Conservation (phyloP, 495 filamentous ascomycete genomes). For the Podospora australis region DNA sequence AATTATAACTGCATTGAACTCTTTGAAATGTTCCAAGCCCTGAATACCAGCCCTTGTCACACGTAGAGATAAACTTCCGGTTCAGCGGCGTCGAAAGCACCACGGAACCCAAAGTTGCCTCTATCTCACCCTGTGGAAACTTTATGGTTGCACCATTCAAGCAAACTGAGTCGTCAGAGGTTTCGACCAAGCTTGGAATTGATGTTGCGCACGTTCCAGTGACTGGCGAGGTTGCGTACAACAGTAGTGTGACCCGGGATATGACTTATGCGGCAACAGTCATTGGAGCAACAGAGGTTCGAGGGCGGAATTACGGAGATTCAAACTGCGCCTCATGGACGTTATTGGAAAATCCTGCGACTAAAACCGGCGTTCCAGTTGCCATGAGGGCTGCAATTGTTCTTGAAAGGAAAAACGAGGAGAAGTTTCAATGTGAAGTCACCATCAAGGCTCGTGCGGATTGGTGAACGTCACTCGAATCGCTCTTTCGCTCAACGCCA, state of each 20-base stretch:
- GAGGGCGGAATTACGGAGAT: neutral
- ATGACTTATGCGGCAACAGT: neutral
- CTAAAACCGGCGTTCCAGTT: neutral
- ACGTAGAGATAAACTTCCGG: neutral
- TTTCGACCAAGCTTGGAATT: neutral
- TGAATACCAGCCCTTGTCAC: no score
- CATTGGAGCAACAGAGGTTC: neutral
- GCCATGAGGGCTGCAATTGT: neutral
- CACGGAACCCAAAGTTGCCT: neutral
- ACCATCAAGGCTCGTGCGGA: neutral
- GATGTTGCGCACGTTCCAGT: neutral
- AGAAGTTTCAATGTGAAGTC: neutral
- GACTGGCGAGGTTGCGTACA: neutral
- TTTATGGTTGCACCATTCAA: neutral
- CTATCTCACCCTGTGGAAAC: neutral
- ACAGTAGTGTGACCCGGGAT: neutral
- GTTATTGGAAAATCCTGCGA: neutral
- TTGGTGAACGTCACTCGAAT: neutral
- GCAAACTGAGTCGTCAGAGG: neutral
- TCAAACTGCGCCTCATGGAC: neutral
- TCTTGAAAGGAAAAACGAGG: neutral
- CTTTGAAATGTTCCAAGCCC: no score
- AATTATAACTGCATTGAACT: no score
- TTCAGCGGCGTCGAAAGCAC: neutral
- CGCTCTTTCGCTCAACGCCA: neutral